These are phyloP conservation scores for Salix exigua DNA, from an alignment of 345 rosid species.

Conservation along the genomic window DNA sequence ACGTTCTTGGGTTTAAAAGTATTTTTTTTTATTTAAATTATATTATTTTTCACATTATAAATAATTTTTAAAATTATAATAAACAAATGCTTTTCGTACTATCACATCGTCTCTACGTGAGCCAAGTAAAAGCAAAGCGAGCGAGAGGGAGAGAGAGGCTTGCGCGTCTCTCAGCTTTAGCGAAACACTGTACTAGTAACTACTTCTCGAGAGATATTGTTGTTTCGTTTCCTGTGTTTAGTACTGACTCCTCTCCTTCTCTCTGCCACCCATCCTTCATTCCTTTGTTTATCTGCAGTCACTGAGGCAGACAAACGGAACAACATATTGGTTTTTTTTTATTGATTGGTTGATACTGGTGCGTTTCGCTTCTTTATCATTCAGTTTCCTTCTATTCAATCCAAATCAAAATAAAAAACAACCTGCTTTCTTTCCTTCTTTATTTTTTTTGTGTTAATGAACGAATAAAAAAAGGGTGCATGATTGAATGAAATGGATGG, in stretches of 20 bases:
- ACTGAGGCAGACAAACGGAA: background rate
- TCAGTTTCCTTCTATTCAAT: background rate
- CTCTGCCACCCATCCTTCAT: background rate
- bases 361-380: background rate
- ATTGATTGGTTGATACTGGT: background rate
- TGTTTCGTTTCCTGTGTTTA: too few species aligned
- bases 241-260: too few species aligned
- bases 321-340: background rate
- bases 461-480: background rate
- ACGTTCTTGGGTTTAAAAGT: too few species aligned
- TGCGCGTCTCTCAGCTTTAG: background rate
- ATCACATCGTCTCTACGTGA: too few species aligned
- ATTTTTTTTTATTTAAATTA: too few species aligned
- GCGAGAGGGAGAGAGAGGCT: background rate
- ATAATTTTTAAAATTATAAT: too few species aligned
- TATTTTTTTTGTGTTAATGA: background rate
- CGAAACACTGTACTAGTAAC: background rate
- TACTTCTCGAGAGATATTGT: background rate
- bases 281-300: background rate
- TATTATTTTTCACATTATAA: too few species aligned
- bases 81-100: too few species aligned
- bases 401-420: background rate
- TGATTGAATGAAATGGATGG: slow-evolving; percentile 4
- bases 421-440: background rate
- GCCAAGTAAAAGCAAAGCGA: background rate